These are phyloP conservation scores for Boletus reticuloceps DNA, from an alignment of 768 basidiomycete species.

Conservation along the genomic window DNA sequence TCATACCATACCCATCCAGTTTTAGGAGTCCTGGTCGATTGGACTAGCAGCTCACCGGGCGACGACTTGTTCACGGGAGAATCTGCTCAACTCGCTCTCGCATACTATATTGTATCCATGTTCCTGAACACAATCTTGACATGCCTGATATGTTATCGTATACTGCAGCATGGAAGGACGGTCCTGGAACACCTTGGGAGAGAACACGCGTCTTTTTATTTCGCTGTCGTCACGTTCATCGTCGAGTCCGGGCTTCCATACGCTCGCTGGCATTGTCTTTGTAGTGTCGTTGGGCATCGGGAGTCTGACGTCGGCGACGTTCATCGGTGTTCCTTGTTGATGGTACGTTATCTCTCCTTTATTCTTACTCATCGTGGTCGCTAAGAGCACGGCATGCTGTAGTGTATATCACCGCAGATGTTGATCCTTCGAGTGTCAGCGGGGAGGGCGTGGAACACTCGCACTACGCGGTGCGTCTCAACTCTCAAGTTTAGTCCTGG, in stretches of 20 bases:
- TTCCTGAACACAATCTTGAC: conserved; percentile 19
- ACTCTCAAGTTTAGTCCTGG: conserved; percentile 11
- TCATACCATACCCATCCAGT: not conserved
- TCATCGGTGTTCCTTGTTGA: conserved; percentile 16
- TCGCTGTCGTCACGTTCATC: conserved; percentile 6
- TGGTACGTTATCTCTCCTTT: conserved; percentile 8
- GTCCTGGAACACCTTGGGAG: conserved; percentile 13
- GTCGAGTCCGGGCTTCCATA: conserved; percentile 23
- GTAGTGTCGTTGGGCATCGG: conserved; percentile 18
- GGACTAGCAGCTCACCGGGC: conserved; percentile 7
- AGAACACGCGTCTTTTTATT: conserved; percentile 19
- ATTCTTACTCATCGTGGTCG: no score
- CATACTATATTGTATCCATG: no score
- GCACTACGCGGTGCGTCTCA: not conserved
- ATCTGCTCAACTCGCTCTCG: no score
- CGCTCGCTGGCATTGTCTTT: conserved; percentile 21
- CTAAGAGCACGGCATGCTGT: not conserved
- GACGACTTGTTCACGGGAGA: no score
- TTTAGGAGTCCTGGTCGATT: conserved; percentile 13
- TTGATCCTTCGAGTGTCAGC: conserved; percentile 24
- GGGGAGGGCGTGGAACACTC: conserved; percentile 9
- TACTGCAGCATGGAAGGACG: conserved; percentile 4
- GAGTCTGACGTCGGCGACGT: conserved; percentile 10
- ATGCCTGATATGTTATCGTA: conserved; percentile 21
- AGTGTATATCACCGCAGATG: conserved; percentile 29